Evolutionary conservation across 768 basidiomycete species (phyloP).

Genomic region (Porpolomopsis calyptriformis): DNA sequence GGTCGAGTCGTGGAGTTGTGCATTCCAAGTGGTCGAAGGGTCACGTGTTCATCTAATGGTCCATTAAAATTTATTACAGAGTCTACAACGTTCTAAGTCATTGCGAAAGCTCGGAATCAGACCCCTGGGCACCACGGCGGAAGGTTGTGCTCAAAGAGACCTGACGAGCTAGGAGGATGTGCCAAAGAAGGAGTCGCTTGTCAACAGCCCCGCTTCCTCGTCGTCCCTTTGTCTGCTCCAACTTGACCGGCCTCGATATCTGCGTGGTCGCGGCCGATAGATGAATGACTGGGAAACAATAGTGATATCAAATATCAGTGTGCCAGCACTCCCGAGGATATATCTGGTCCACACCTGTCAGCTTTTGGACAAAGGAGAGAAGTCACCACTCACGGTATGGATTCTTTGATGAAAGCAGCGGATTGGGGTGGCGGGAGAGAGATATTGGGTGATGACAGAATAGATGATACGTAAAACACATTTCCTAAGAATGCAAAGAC

Average conservation of each 20-base stretch:
- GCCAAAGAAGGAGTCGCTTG: slow-evolving; percentile 26
- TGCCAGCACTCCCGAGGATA: slow-evolving; percentile 85
- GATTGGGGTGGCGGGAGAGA: slow-evolving; percentile 48
- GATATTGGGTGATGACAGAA: slow-evolving; percentile 65
- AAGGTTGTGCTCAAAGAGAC: neutral
- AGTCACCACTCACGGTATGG: slow-evolving; percentile 70
- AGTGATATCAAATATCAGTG: slow-evolving; percentile 84
- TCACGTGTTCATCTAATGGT: neutral
- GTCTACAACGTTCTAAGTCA: too few relatives aligned
- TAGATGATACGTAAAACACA: slow-evolving; percentile 82
- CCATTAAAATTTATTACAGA: neutral
- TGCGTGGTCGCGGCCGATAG: slow-evolving; percentile 46
- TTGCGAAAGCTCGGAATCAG: neutral
- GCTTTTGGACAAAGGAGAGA: neutral
- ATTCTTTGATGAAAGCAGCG: slow-evolving; percentile 62
- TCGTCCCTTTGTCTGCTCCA: slow-evolving; percentile 25
- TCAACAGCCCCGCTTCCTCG: slow-evolving; percentile 40
- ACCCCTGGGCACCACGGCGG: neutral
- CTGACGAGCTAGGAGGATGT: neutral
- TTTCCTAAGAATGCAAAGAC: slow-evolving; percentile 92
- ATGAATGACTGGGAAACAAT: slow-evolving; percentile 81
- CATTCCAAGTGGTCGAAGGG: too few relatives aligned
- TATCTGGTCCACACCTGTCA: slow-evolving; percentile 41
- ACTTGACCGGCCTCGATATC: slow-evolving; percentile 6
- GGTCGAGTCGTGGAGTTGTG: too few relatives aligned